phyloP scores from a whole-genome alignment of 306 rosid genomes.

The Astragalus membranaceus region DNA sequence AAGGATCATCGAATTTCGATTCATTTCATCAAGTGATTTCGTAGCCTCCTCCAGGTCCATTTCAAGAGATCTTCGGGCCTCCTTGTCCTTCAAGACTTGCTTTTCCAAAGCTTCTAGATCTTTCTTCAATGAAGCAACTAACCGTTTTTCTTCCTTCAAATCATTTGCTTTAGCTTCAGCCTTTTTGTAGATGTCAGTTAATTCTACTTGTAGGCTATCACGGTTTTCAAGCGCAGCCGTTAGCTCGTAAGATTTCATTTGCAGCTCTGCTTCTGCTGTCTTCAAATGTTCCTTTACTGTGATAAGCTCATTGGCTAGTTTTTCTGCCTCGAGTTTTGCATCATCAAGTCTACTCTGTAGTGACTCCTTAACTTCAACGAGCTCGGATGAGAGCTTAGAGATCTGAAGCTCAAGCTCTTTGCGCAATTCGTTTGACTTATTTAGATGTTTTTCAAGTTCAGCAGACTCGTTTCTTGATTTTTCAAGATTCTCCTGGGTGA shows the following conservation, averaged over 20 bases:
- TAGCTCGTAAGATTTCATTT: conserved; percentile 40
- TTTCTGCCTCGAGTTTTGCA: conserved; percentile 41
- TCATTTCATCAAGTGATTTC: conserved; percentile 77
- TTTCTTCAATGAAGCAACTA: conserved; percentile 46
- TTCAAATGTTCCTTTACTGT: conserved; percentile 41
- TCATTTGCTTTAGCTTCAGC: conserved; percentile 50
- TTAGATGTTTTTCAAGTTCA: conserved; percentile 41
- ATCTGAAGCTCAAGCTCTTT: conserved; percentile 47
- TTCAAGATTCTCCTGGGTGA: conserved; percentile 42
- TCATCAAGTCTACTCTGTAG: conserved; percentile 52
- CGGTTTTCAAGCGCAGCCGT: conserved; percentile 36
- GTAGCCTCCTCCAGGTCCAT: conserved; percentile 68
- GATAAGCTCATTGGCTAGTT: conserved; percentile 44
- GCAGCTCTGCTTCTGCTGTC: conserved; percentile 48
- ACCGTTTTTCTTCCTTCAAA: conserved; percentile 55
- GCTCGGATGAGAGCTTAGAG: conserved; percentile 54
- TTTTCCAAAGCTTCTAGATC: conserved; percentile 52
- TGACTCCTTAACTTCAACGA: conserved; percentile 44
- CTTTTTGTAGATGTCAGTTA: conserved; percentile 49
- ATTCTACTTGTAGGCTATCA: conserved; percentile 54
- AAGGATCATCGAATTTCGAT: conserved; percentile 51
- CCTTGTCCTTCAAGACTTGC: conserved; percentile 53
- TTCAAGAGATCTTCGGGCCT: conserved; percentile 50
- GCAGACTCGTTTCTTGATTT: conserved; percentile 56
- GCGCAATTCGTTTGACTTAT: conserved; percentile 31